These are phyloP conservation scores for Colletotrichum incanum DNA, from an alignment of 2,329 filamentous ascomycete genomes.

Conservation along the genomic window DNA sequence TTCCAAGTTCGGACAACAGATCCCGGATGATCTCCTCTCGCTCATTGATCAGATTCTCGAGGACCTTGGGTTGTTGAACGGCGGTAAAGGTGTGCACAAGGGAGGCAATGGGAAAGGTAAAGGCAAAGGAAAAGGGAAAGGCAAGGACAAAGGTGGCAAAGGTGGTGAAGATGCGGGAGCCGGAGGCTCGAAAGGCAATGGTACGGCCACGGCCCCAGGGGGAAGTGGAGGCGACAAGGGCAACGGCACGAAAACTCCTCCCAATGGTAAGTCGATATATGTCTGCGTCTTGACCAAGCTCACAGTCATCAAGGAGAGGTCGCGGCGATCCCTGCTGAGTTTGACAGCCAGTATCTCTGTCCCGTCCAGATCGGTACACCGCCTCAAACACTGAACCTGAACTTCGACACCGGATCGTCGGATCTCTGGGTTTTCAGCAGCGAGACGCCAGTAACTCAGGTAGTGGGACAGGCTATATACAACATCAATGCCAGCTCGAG, in stretches of 20 bases:
- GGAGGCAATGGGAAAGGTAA: slow-evolving; percentile 9
- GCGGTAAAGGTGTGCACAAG: slow-evolving; percentile 11
- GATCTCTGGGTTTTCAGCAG: slow-evolving; percentile 66
- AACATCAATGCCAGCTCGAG: slow-evolving; percentile 57
- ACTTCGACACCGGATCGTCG: slow-evolving; percentile 62
- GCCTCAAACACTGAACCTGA: slow-evolving; percentile 56
- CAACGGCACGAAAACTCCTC: slow-evolving; percentile 15
- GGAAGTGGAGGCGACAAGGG: slow-evolving; percentile 14
- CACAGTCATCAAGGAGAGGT: slow-evolving; percentile 53
- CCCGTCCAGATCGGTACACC: slow-evolving; percentile 73
- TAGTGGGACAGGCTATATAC: slow-evolving; percentile 59
- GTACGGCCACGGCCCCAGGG: slow-evolving; percentile 17
- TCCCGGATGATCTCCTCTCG: slow-evolving; percentile 53
- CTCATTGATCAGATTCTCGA: slow-evolving; percentile 53
- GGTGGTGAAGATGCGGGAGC: background rate
- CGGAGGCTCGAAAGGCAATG: slow-evolving; percentile 29
- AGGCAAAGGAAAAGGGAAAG: slow-evolving; percentile 18
- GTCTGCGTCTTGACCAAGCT: slow-evolving; percentile 1
- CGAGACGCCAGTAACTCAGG: slow-evolving; percentile 54
- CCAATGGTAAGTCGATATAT: slow-evolving; percentile 13
- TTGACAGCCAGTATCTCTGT: slow-evolving; percentile 67
- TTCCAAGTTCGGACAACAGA: slow-evolving; percentile 55
- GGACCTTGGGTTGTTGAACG: slow-evolving; percentile 51
- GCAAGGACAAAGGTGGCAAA: too few relatives aligned
- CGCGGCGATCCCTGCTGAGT: slow-evolving; percentile 60